Conservation (phyloP, 2,329 filamentous ascomycete genomes). For the Scedosporium minutisporum region DNA sequence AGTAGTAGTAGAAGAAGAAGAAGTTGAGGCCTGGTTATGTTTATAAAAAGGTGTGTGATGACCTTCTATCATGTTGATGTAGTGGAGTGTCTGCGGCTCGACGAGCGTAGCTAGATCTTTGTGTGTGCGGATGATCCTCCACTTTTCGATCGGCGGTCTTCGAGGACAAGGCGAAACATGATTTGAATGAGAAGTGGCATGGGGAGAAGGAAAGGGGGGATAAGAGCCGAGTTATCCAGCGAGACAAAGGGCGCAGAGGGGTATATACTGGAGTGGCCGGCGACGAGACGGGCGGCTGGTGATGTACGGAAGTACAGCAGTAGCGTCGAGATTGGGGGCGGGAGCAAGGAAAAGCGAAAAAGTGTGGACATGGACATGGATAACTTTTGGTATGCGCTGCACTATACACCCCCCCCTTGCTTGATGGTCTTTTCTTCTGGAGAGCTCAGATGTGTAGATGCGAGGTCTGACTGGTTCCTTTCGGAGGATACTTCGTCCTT, state of each 20-base stretch:
- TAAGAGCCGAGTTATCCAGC: neutral
- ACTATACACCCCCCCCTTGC: neutral
- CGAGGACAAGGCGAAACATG: slow-evolving; percentile 5
- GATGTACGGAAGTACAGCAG: neutral
- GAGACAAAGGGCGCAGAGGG: neutral
- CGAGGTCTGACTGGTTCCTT: neutral
- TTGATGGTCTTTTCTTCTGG: neutral
- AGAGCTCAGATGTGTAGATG: neutral
- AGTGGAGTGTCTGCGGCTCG: neutral
- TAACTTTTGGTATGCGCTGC: too few relatives aligned
- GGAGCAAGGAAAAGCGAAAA: neutral
- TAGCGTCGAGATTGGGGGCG: slow-evolving; percentile 5
- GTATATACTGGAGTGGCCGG: slow-evolving; percentile 4
- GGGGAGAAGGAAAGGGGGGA: neutral
- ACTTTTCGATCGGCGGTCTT: slow-evolving; percentile 3
- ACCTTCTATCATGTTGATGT: slow-evolving; percentile 4
- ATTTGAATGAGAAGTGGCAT: slow-evolving; percentile 6
- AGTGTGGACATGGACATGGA: neutral
- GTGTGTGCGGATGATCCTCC: slow-evolving; percentile 2
- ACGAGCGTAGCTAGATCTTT: neutral
- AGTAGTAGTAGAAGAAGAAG: neutral
- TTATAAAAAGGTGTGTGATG: slow-evolving; percentile 6
- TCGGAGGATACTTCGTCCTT: neutral
- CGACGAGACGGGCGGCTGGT: slow-evolving; percentile 5
- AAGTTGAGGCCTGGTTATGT: slow-evolving; percentile 4